Evolutionary conservation across 1,284 basidiomycete species (phyloP).

Genomic region (Peniophora sp.): DNA sequence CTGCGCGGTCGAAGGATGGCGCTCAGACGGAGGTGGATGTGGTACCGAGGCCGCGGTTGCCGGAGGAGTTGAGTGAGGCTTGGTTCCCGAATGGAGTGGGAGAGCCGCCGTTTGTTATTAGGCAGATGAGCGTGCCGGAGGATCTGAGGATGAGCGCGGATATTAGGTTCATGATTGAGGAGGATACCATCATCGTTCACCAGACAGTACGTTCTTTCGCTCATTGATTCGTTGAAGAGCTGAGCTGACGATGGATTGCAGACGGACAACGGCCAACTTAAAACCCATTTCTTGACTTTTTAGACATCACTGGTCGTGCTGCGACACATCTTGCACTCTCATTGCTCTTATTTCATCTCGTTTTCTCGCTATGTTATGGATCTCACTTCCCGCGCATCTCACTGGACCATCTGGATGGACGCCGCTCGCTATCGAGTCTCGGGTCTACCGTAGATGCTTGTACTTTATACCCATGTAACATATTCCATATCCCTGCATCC

Average conservation of each 20-base stretch:
- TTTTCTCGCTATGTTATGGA: no score
- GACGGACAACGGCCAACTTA: not conserved
- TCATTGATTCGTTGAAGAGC: not conserved
- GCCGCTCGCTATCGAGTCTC: not conserved
- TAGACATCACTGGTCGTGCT: not conserved
- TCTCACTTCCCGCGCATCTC: not conserved
- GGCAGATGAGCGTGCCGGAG: not conserved
- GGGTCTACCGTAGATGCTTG: not conserved
- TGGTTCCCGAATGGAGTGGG: not conserved
- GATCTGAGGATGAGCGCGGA: not conserved
- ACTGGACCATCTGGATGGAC: not conserved
- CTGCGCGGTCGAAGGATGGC: not conserved
- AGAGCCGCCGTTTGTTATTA: not conserved
- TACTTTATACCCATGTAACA: not conserved
- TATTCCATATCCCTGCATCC: not conserved
- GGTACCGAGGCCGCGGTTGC: not conserved
- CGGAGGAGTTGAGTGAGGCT: not conserved
- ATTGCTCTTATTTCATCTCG: no score
- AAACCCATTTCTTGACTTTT: not conserved
- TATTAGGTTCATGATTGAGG: not conserved
- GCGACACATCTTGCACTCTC: no score
- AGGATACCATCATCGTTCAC: conserved; percentile 1
- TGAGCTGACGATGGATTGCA: not conserved
- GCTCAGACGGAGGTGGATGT: not conserved
- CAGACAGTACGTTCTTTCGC: not conserved